Conservation (phyloP, 345 rosid genomes). For the Aegle marmelos region DNA sequence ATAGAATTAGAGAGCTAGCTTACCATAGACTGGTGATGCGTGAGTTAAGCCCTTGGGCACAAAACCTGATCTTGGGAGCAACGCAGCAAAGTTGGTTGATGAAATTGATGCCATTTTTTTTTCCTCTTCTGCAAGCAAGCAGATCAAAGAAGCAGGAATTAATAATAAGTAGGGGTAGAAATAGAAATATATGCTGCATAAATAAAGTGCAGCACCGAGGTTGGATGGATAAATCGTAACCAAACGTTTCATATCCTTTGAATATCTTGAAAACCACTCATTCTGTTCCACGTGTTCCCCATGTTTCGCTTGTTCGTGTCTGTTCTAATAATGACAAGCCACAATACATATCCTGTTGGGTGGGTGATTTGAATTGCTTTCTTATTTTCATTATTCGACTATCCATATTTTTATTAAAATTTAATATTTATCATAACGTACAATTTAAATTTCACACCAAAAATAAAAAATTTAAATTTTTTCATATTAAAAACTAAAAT, state of each 20-base stretch:
- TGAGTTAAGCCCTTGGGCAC: constrained; percentile 19
- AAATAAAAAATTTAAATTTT: rapidly evolving
- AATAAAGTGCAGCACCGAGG: not conserved
- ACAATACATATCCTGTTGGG: not conserved
- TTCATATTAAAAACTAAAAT: rapidly evolving
- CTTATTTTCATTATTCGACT: no score
- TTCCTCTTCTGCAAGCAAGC: not conserved
- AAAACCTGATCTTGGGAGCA: constrained; percentile 24
- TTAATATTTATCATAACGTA: no score
- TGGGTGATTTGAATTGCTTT: no score
- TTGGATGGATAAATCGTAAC: constrained; percentile 16
- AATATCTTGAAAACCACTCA: constrained; percentile 33
- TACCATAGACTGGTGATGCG: constrained; percentile 41
- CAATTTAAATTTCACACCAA: rapidly evolving
- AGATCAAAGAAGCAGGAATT: not conserved
- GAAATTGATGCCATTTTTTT: constrained; percentile 42
- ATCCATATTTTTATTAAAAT: no score
- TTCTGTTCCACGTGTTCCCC: constrained; percentile 34
- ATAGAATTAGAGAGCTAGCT: not conserved
- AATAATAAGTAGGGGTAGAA: not conserved
- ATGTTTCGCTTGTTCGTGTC: not conserved
- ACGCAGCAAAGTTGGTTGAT: constrained; percentile 20
- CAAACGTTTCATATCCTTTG: constrained; percentile 33
- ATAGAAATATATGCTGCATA: not conserved
- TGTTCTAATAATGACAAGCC: not conserved